Evolutionary conservation across 495 filamentous ascomycete species (phyloP).

Genomic region (Xylaria longipes): DNA sequence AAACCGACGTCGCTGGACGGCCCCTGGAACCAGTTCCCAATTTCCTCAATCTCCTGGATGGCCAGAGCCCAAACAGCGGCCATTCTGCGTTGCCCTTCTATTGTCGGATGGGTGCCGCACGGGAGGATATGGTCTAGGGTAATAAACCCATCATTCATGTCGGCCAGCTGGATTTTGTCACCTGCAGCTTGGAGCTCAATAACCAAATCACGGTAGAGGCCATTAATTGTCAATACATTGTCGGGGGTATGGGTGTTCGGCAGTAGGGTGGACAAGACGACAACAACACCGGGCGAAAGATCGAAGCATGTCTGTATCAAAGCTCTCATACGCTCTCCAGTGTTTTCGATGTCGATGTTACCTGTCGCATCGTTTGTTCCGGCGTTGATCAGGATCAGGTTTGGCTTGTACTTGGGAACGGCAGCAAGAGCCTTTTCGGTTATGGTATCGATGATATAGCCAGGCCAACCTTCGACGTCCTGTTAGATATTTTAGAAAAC

Average conservation of each 20-base stretch:
- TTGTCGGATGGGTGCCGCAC: not conserved
- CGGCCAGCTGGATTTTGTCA: not conserved
- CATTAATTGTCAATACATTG: not conserved
- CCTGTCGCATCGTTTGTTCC: conserved; percentile 47
- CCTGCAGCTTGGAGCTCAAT: not conserved
- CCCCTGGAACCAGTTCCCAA: too few species aligned
- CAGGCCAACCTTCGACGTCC: conserved; percentile 38
- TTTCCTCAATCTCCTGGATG: not conserved
- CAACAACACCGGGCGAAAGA: conserved; percentile 29
- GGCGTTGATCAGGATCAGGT: conserved; percentile 45
- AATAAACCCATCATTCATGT: not conserved
- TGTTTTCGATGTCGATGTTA: conserved; percentile 28
- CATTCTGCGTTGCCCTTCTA: not conserved
- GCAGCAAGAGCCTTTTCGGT: conserved; percentile 34
- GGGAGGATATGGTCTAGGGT: too few species aligned
- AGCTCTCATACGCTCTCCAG: conserved; percentile 35
- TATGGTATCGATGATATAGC: conserved; percentile 39
- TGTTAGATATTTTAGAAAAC: too few species aligned
- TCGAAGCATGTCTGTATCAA: too few species aligned
- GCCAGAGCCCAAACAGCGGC: not conserved
- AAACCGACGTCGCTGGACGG: too few species aligned
- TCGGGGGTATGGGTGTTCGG: not conserved
- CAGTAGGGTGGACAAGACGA: conserved; percentile 35
- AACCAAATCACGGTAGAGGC: not conserved
- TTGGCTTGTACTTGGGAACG: conserved; percentile 39